These are phyloP conservation scores for Primulina tabacum DNA, from an alignment of 257 asterid genomes.

Conservation along the genomic window DNA sequence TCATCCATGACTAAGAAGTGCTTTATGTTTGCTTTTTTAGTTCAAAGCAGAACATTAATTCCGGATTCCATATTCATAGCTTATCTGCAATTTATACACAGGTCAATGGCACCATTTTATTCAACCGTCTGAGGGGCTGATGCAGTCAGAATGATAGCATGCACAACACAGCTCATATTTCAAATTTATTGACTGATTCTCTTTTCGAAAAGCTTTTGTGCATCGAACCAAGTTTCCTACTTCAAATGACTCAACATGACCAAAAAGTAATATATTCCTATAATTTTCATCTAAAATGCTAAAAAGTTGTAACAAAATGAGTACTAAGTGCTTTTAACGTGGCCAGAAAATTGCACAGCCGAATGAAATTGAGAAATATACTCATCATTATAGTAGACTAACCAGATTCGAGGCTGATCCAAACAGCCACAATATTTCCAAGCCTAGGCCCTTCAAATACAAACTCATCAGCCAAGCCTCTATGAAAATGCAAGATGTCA, in stretches of 20 bases:
- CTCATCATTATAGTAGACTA: slow-evolving; percentile 5
- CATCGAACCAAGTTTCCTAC: neutral
- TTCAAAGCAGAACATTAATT: too few relatives aligned
- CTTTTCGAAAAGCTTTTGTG: neutral
- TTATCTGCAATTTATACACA: too few relatives aligned
- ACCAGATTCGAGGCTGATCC: slow-evolving; percentile 91
- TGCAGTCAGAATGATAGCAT: too few relatives aligned
- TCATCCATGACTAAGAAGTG: too few relatives aligned
- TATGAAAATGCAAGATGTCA: slow-evolving; percentile 50
- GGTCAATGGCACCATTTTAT: too few relatives aligned
- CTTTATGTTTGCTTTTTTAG: neutral
- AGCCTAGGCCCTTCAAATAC: slow-evolving; percentile 71
- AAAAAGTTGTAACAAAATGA: neutral
- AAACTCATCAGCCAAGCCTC: slow-evolving; percentile 70
- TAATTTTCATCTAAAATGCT: neutral
- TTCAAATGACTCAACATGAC: neutral
- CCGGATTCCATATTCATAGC: too few relatives aligned
- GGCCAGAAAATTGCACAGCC: neutral
- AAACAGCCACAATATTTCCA: slow-evolving; percentile 65
- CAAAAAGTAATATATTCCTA: neutral
- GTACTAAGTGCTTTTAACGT: neutral
- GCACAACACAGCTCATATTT: too few relatives aligned
- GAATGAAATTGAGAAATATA: slow-evolving; percentile 10
- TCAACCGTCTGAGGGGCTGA: too few relatives aligned
- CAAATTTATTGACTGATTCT: neutral